Percentiles rank a stretch among this genome's conserved stretches.
phyloP scores from a whole-genome alignment of 2,329 filamentous ascomycete species.

The Madurella mycetomatis region DNA sequence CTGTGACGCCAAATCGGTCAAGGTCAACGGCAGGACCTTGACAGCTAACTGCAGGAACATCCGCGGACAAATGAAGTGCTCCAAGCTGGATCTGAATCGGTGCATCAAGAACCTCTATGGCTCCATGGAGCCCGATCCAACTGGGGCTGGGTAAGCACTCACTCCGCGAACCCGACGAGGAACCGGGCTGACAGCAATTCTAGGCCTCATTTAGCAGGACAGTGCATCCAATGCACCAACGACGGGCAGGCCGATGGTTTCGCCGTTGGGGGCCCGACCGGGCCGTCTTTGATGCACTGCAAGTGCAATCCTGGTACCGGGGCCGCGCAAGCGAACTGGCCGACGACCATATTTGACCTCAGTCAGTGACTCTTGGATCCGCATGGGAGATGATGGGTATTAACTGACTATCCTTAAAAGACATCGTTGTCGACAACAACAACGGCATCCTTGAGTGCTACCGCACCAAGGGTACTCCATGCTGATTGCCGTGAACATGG shows the following conservation, averaged over 20 bases:
- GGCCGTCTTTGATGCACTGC: slow-evolving; percentile 20
- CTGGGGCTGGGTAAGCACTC: slow-evolving; percentile 17
- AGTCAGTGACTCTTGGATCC: slow-evolving; percentile 13
- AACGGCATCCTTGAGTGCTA: slow-evolving; percentile 24
- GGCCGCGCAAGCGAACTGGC: slow-evolving; percentile 20
- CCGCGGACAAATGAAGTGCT: slow-evolving; percentile 17
- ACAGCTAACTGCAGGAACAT: slow-evolving; percentile 25
- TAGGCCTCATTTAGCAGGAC: slow-evolving; percentile 22
- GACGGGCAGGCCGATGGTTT: slow-evolving; percentile 13
- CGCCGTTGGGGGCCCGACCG: slow-evolving; percentile 7
- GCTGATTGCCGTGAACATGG: slow-evolving; percentile 1
- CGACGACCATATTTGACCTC: slow-evolving; percentile 23
- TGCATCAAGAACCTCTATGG: slow-evolving; percentile 25
- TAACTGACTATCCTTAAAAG: slow-evolving; percentile 1
- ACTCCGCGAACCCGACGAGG: background rate
- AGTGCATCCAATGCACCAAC: slow-evolving; percentile 25
- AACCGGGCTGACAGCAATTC: background rate
- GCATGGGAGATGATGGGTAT: background rate
- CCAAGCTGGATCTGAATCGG: slow-evolving; percentile 22
- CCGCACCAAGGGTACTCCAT: slow-evolving; percentile 13
- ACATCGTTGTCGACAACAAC: slow-evolving; percentile 24
- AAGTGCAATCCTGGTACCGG: slow-evolving; percentile 24
- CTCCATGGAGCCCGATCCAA: slow-evolving; percentile 17
- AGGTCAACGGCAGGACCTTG: slow-evolving; percentile 18
- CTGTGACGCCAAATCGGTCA: slow-evolving; percentile 21